Conservation (phyloP, 1,284 basidiomycete genomes). For the Trichosporon sp. region DNA sequence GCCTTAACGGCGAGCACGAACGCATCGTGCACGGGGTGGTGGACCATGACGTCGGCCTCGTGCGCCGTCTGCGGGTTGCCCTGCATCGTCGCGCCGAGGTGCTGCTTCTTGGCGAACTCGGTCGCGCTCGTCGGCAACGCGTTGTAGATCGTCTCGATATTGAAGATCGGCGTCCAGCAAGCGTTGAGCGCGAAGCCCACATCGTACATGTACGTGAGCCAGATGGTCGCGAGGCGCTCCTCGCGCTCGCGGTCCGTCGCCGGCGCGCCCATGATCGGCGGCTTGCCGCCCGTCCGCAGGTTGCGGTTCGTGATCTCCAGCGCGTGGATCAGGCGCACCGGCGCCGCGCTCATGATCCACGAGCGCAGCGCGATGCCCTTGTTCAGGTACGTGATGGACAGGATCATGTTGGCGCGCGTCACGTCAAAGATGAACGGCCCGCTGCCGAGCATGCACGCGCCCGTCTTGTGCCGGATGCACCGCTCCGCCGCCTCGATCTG, state of each 20-base stretch:
- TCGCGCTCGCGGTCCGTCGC: slow-evolving; percentile 31
- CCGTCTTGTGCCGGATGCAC: slow-evolving; percentile 26
- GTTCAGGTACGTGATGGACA: slow-evolving; percentile 31
- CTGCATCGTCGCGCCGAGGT: slow-evolving; percentile 11
- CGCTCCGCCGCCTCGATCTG: slow-evolving; percentile 35
- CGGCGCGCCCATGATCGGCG: slow-evolving; percentile 26
- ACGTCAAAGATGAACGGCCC: slow-evolving; percentile 37
- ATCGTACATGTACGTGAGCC: slow-evolving; percentile 39
- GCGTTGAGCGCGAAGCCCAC: slow-evolving; percentile 32
- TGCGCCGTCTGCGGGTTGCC: slow-evolving; percentile 36
- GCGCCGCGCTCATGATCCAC: slow-evolving; percentile 32
- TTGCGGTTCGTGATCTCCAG: slow-evolving; percentile 38
- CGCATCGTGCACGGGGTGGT: slow-evolving; percentile 37
- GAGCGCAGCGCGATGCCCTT: slow-evolving; percentile 37
- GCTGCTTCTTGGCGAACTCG: slow-evolving; percentile 21
- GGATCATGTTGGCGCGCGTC: slow-evolving; percentile 35
- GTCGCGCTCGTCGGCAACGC: slow-evolving; percentile 28
- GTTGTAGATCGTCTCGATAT: slow-evolving; percentile 25
- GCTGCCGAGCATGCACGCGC: slow-evolving; percentile 30
- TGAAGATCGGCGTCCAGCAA: slow-evolving; percentile 30
- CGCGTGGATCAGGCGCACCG: slow-evolving; percentile 32
- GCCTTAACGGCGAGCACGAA: slow-evolving; percentile 40
- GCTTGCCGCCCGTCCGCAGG: slow-evolving; percentile 24
- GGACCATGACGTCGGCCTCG: slow-evolving; percentile 25
- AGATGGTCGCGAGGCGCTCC: slow-evolving; percentile 36